Evolutionary conservation across 1,139 yeast genomes (phyloP).

Genomic region (Sugiyamaella castrensis): DNA sequence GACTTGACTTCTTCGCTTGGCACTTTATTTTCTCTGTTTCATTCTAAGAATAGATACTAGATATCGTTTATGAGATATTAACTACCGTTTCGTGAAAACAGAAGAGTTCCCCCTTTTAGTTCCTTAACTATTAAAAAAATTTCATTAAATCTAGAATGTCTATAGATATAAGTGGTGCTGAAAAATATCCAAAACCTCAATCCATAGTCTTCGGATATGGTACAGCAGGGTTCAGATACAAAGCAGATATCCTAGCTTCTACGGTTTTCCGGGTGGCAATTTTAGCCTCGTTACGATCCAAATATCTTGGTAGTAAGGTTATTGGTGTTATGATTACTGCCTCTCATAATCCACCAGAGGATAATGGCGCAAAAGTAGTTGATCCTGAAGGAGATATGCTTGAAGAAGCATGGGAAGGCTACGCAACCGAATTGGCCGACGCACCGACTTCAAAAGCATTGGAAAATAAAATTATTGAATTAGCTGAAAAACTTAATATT

Average conservation of each 20-base stretch:
- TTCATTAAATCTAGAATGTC: not conserved
- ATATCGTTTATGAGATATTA: no score
- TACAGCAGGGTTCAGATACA: slow-evolving; percentile 93
- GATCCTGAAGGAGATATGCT: slow-evolving; percentile 96
- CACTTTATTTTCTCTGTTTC: no score
- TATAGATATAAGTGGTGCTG: slow-evolving; percentile 8
- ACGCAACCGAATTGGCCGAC: slow-evolving; percentile 81
- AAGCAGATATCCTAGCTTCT: slow-evolving; percentile 68
- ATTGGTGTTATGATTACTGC: slow-evolving; percentile 92
- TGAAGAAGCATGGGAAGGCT: slow-evolving; percentile 75
- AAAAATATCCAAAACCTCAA: slow-evolving; percentile 34
- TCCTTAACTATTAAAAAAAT: no score
- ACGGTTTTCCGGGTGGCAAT: slow-evolving; percentile 84
- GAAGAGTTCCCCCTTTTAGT: no score
- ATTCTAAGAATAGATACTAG: no score
- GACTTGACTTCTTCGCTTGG: no score
- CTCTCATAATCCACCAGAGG: slow-evolving; percentile 92
- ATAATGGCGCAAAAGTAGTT: slow-evolving; percentile 93
- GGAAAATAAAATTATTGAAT: slow-evolving; percentile 34
- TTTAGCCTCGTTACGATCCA: slow-evolving; percentile 77
- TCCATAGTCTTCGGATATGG: slow-evolving; percentile 64
- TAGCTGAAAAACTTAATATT: slow-evolving; percentile 41
- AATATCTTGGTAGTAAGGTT: slow-evolving; percentile 61
- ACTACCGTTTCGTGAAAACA: no score
- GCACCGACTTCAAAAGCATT: slow-evolving; percentile 43